Evolutionary conservation across 164 flowering plant species (phyloP), one percentile per base, ranked within the genome.

Genomic region (Annona cherimola): DNA sequence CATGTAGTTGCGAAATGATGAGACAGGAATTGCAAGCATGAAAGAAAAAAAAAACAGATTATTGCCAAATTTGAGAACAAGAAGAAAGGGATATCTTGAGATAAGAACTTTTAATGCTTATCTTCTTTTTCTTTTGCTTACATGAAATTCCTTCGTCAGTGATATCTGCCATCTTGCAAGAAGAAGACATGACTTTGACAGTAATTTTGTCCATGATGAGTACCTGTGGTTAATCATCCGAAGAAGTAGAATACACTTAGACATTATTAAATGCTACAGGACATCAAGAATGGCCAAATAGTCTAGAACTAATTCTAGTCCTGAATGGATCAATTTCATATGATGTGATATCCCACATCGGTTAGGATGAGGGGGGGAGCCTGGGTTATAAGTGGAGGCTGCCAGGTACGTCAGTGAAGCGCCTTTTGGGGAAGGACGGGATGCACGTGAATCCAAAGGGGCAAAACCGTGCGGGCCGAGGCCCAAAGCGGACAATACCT

Each of bases 151-250:
- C 98, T 83, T 93, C 91, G 45, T 91, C 93, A 2, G 97, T 93
- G 75, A 92, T 92, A 75, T 96, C 97, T 42, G 98, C 95, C 99
- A 93, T 92, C 85, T 93, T 96, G 87, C 99, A 96, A 40, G 98
- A 76, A 71, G 70, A 81, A 54, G 99, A 96, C 97, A 96, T 96
- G 65, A 96, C 84, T 81, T 88, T 96, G 45, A 96, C 90, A 12
- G 99, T 96, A 66, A 93, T 76, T 82, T 86, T 96, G 81, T 96
- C 99, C 99, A 96, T 96, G 76, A 96, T 92, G 43, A 96, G 92
- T 50, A 96, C 99, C 99, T 96, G 82, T 62, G 5, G 42, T 74
- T 7, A 67, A 74, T 19, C 68, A 57, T 16, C 64, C 62, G 68
- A 66, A 20, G 67, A 8, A 64, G 41, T 39, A 64, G 19, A 64